Base-by-base conservation (phyloP, 192 early-diverging fungal genomes). In the Gryganskiella cystojenkinii region DNA sequence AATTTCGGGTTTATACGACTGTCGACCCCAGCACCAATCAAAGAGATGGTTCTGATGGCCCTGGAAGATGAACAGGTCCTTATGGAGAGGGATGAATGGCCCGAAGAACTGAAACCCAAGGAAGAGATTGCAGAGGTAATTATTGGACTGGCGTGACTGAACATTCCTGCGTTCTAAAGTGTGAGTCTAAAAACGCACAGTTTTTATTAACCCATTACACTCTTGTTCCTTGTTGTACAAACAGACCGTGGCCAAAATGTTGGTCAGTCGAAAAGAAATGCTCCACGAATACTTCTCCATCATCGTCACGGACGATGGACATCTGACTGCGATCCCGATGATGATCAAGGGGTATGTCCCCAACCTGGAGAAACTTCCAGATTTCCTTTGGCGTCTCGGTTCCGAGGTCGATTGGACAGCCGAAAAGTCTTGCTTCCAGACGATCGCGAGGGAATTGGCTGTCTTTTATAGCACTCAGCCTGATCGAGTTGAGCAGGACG, bases 241-340 rank as follows among this genome's bases (percentile, higher is more conserved):
- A 33, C 64, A 87, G 84, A 75, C 81, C n/a, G 86, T 90, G 6
- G 58, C 64, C 15, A 67, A 84, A 0, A 45, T 79, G 4, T 51
- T 95, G 17, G 65, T 91, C 4, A 64, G 80, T 5, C 63, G 85
- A 43, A 78, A 86, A 4, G 90, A 92, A 30, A 96, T 99, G 96
- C 84, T 99, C 6, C 81, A 85, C 15, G 95, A 98, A 61, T 98
- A 98, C 73, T 99, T 96, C 75, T 88, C 90, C 10, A 83, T 99
- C 7, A 85, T 57, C 14, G 72, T 99, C 31, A 85, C 69, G 22
- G 87, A 87, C 10, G 74, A 82, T 13, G 93, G 96, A 3, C 61
- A 88, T 9, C 60, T 97, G 4, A 61, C 81, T 20, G 81, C 90
- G 0, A 65, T 99, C 30, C 97, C 97, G 0, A 85, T 98, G 84